phyloP scores from a whole-genome alignment of 768 basidiomycete species.

The Amanita subjunquillea region DNA sequence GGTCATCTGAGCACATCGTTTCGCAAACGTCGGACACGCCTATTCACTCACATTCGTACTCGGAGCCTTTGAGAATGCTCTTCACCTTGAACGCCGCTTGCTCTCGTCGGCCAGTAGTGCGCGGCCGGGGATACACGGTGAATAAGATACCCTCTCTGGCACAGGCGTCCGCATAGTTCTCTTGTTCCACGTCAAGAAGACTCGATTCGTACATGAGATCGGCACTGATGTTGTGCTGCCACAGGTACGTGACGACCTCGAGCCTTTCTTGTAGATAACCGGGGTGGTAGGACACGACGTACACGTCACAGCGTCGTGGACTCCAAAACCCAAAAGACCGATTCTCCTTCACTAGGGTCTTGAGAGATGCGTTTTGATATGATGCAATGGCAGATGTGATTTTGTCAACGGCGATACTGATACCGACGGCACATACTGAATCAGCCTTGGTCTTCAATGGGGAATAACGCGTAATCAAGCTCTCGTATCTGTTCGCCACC shows the following conservation, averaged over 20 bases:
- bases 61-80: slow-evolving; percentile 70
- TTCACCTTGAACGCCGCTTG: slow-evolving; percentile 73
- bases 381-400: slow-evolving; percentile 60
- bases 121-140: slow-evolving; percentile 39
- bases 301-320: slow-evolving; percentile 83
- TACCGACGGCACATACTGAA: slow-evolving; percentile 53
- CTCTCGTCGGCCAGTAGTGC: slow-evolving; percentile 38
- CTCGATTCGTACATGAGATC: slow-evolving; percentile 83
- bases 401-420: slow-evolving; percentile 75
- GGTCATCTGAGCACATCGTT: not conserved
- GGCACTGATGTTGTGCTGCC: slow-evolving; percentile 76
- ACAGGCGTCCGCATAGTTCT: slow-evolving; percentile 59
- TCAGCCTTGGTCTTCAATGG: slow-evolving; percentile 44
- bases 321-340: slow-evolving; percentile 85
- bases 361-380: slow-evolving; percentile 61
- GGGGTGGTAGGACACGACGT: slow-evolving; percentile 68
- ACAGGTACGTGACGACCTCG: slow-evolving; percentile 66
- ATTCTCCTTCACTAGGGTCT: slow-evolving; percentile 63
- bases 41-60: slow-evolving; percentile 50
- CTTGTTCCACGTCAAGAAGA: slow-evolving; percentile 49
- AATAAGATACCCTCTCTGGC: slow-evolving; percentile 78
- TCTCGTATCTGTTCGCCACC: slow-evolving; percentile 49
- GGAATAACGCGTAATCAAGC: slow-evolving; percentile 51
- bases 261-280: slow-evolving; percentile 71
- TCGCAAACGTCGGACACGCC: not conserved